Evolutionary conservation across 2,329 filamentous ascomycete species (phyloP).

Genomic region (Fusarium newnesense): DNA sequence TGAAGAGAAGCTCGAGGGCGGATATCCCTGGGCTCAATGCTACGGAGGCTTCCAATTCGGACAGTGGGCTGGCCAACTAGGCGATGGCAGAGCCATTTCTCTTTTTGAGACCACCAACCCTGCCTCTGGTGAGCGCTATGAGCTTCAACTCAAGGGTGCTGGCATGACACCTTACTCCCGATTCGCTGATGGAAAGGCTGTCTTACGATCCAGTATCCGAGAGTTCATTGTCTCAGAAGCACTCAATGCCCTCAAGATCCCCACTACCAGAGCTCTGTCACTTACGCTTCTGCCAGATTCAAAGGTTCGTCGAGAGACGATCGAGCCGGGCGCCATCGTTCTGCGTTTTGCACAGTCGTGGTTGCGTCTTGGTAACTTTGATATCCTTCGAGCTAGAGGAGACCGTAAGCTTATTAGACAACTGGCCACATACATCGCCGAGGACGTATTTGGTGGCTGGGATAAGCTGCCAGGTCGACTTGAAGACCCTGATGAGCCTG

Average conservation of each 20-base stretch:
- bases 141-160: slow-evolving; percentile 94
- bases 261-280: slow-evolving; percentile 86
- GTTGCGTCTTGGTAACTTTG: slow-evolving; percentile 95
- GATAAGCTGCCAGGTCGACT: slow-evolving; percentile 76
- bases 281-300: slow-evolving; percentile 79
- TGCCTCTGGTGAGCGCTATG: slow-evolving; percentile 76
- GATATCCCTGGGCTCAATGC: slow-evolving; percentile 98
- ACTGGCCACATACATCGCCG: slow-evolving; percentile 84
- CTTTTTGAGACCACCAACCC: slow-evolving; percentile 90
- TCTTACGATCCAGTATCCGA: slow-evolving; percentile 89
- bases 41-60: slow-evolving; percentile 88
- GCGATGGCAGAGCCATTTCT: slow-evolving; percentile 93
- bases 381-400: slow-evolving; percentile 84
- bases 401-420: slow-evolving; percentile 79
- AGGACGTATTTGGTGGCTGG: slow-evolving; percentile 91
- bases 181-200: slow-evolving; percentile 95
- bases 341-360: slow-evolving; percentile 90
- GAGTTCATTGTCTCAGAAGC: slow-evolving; percentile 95
- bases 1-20: slow-evolving; percentile 70
- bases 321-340: slow-evolving; percentile 93
- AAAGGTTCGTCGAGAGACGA: slow-evolving; percentile 78
- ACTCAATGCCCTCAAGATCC: slow-evolving; percentile 85
- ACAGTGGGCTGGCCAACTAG: slow-evolving; percentile 94
- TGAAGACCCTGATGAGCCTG: slow-evolving; percentile 61
- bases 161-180: slow-evolving; percentile 94